phyloP scores from a whole-genome alignment of 768 basidiomycete species.

The Auriculariales sp. region DNA sequence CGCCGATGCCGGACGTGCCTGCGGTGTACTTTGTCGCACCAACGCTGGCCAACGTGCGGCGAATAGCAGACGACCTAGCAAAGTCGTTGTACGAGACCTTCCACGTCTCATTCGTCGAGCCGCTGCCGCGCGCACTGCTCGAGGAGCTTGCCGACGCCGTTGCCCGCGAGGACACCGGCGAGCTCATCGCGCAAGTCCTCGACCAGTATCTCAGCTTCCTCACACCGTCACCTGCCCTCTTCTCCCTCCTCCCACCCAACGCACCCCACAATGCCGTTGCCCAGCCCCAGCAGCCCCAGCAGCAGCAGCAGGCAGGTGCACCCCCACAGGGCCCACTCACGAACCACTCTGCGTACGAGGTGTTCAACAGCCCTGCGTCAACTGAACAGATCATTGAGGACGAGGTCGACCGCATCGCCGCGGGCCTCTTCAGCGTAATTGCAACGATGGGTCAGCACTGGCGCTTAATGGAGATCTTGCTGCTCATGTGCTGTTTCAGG shows the following conservation, averaged over 20 bases:
- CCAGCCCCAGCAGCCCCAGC: constrained; percentile 17
- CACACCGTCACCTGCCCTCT: constrained; percentile 80
- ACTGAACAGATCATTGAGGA: constrained; percentile 83
- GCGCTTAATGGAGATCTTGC: neutral
- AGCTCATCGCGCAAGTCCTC: constrained; percentile 70
- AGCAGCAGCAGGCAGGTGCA: constrained; percentile 18
- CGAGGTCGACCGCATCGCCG: constrained; percentile 84
- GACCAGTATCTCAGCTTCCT: constrained; percentile 98
- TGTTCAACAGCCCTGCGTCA: constrained; percentile 84
- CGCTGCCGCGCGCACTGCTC: constrained; percentile 71
- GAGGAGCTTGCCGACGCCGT: constrained; percentile 89
- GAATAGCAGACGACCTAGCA: constrained; percentile 88
- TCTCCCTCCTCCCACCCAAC: constrained; percentile 67
- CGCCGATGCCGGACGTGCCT: constrained; percentile 86
- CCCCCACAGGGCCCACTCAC: constrained; percentile 17
- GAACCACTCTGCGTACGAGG: constrained; percentile 51
- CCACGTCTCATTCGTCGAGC: constrained; percentile 90
- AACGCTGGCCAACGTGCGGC: constrained; percentile 66
- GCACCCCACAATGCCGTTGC: too few relatives aligned
- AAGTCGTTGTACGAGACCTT: constrained; percentile 84
- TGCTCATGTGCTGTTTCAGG: constrained; percentile 27
- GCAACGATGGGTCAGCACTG: constrained; percentile 59
- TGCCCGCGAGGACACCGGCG: constrained; percentile 69
- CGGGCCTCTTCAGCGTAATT: constrained; percentile 81
- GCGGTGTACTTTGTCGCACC: constrained; percentile 95